Conservation (phyloP, 805 yeast genomes). For the Jamesozyma gamospora region DNA sequence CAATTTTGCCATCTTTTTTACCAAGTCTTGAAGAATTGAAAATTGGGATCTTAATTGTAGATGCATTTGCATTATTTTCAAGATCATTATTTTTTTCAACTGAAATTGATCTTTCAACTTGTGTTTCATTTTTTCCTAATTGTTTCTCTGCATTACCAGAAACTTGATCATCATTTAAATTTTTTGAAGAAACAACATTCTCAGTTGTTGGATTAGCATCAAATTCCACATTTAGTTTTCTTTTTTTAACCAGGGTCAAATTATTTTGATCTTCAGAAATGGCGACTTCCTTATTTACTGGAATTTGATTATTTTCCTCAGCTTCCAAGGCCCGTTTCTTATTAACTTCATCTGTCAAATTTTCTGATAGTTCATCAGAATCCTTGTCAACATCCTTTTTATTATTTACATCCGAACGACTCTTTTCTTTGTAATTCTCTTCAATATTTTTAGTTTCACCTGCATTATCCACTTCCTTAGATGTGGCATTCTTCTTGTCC, state of each 20-base stretch:
- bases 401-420: too few species aligned
- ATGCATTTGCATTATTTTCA: too few species aligned
- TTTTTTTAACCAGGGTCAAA: background rate
- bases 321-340: too few species aligned
- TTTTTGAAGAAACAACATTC: background rate
- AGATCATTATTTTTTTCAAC: too few species aligned
- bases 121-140: background rate
- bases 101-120: too few species aligned
- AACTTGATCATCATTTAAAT: background rate
- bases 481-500: background rate
- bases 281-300: background rate
- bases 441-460: background rate
- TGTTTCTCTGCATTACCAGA: background rate
- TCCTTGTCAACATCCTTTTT: too few species aligned
- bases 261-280: background rate
- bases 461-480: background rate
- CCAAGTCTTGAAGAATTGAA: slow-evolving; percentile 12
- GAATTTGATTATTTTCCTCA: too few species aligned
- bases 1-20: background rate
- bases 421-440: background rate
- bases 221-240: background rate
- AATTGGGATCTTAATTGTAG: slow-evolving; percentile 14
- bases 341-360: too few species aligned
- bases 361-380: too few species aligned
- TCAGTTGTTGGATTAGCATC: background rate